Evolutionary conservation across 2,329 filamentous ascomycete genomes (phyloP).

Genomic region (Hortaea werneckii): DNA sequence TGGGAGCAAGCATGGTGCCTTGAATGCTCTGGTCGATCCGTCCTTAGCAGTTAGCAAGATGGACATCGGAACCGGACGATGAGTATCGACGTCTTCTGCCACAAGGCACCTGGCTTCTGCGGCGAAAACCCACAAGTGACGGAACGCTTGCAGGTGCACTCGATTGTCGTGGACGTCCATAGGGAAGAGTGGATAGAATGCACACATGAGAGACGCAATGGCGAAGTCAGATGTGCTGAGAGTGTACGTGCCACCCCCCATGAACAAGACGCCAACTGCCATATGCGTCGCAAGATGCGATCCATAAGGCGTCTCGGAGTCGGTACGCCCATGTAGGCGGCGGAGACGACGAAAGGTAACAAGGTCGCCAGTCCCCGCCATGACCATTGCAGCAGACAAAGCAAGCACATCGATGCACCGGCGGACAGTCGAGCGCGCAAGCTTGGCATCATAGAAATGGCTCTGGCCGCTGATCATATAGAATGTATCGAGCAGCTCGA

Average conservation of each 20-base stretch:
- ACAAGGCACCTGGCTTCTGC: constrained; percentile 83
- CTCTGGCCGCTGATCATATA: constrained; percentile 18
- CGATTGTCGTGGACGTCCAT: constrained; percentile 84
- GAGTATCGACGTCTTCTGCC: constrained; percentile 74
- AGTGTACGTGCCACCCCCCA: constrained; percentile 85
- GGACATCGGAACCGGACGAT: constrained; percentile 56
- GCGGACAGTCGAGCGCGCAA: constrained; percentile 70
- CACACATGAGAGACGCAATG: constrained; percentile 72
- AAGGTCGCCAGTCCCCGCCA: constrained; percentile 92
- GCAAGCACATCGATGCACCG: constrained; percentile 88
- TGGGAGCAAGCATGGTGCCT: constrained; percentile 50
- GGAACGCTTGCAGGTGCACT: constrained; percentile 88
- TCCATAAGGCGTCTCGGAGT: constrained; percentile 77
- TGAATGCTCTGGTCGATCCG: constrained; percentile 23
- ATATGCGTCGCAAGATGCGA: constrained; percentile 89
- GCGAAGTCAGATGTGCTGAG: constrained; percentile 83
- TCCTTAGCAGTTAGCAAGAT: constrained; percentile 19
- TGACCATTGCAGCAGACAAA: constrained; percentile 73
- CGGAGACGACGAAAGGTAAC: constrained; percentile 74
- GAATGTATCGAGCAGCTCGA: constrained; percentile 63
- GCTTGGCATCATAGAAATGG: constrained; percentile 65
- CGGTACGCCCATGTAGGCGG: constrained; percentile 76
- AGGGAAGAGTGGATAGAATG: constrained; percentile 91
- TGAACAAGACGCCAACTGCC: constrained; percentile 80
- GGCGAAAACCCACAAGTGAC: constrained; percentile 94